These are phyloP conservation scores for Psidium friedrichsthalianum DNA, from an alignment of 345 rosid genomes.

Conservation along the genomic window DNA sequence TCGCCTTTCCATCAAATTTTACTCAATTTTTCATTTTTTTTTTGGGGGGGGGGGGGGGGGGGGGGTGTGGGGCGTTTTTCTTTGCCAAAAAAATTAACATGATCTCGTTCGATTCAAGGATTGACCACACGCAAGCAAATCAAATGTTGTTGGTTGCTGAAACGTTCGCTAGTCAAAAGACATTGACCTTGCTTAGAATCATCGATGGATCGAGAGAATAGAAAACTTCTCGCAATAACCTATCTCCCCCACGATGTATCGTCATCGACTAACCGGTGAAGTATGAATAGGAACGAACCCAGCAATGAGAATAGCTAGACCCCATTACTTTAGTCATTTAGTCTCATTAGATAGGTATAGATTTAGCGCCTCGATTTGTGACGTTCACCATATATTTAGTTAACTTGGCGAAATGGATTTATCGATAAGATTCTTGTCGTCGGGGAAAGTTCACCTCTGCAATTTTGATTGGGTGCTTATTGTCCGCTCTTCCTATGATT, in stretches of 20 bases:
- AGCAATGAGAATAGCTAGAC: no score
- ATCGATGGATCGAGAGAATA: neutral
- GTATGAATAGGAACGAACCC: no score
- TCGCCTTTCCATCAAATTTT: no score
- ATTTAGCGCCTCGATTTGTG: no score
- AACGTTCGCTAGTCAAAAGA: neutral
- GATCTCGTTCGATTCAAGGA: neutral
- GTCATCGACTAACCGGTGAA: no score
- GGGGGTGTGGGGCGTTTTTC: neutral
- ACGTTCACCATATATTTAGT: no score
- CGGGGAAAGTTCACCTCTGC: neutral
- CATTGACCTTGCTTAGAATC: neutral
- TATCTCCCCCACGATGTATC: no score
- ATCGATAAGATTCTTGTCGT: neutral
- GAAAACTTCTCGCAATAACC: neutral
- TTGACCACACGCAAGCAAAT: neutral
- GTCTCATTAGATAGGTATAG: no score
- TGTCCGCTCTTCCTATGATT: neutral
- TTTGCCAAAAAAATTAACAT: neutral
- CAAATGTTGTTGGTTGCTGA: neutral
- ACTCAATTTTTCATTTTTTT: neutral
- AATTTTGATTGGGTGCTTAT: neutral
- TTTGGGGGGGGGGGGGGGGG: no score
- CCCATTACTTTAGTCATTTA: no score
- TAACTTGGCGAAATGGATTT: no score